Evolutionary conservation across 345 rosid species (phyloP).

Genomic region (Eucalyptus marginata): DNA sequence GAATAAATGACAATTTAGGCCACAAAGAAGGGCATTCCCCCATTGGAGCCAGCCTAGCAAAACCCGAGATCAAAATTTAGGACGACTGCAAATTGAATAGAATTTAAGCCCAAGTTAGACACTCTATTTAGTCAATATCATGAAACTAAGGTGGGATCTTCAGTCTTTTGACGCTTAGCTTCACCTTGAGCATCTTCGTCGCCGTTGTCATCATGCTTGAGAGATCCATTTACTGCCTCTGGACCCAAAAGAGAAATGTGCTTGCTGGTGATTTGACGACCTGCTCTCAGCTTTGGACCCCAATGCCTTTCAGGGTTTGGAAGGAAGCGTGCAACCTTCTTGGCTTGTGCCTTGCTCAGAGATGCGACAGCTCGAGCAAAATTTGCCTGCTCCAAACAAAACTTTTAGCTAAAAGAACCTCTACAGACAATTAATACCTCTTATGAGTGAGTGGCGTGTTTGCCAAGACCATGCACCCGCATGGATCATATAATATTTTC

Average conservation of each 20-base stretch:
- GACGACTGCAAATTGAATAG: background rate
- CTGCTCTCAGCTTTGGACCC: slow-evolving; percentile 98
- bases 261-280: slow-evolving; percentile 90
- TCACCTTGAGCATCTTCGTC: background rate
- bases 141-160: slow-evolving; percentile 3
- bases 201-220: slow-evolving; percentile 25
- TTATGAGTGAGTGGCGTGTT: background rate
- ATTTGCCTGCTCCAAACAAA: slow-evolving; percentile 50
- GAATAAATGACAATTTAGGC: background rate
- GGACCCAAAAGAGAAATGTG: slow-evolving; percentile 90
- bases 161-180: slow-evolving; percentile 33
- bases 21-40: background rate
- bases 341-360: slow-evolving; percentile 91
- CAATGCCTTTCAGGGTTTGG: slow-evolving; percentile 99
- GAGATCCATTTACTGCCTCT: slow-evolving; percentile 75
- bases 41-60: background rate
- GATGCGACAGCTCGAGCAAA: slow-evolving; percentile 85
- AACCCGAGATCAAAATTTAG: background rate
- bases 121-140: background rate
- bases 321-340: slow-evolving; percentile 83
- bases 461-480: background rate
- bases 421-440: background rate
- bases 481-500: background rate
- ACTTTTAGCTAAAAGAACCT: background rate
- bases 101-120: background rate